Evolutionary conservation across 768 basidiomycete genomes (phyloP).

Genomic region (Sporobolomyces phaffii): DNA sequence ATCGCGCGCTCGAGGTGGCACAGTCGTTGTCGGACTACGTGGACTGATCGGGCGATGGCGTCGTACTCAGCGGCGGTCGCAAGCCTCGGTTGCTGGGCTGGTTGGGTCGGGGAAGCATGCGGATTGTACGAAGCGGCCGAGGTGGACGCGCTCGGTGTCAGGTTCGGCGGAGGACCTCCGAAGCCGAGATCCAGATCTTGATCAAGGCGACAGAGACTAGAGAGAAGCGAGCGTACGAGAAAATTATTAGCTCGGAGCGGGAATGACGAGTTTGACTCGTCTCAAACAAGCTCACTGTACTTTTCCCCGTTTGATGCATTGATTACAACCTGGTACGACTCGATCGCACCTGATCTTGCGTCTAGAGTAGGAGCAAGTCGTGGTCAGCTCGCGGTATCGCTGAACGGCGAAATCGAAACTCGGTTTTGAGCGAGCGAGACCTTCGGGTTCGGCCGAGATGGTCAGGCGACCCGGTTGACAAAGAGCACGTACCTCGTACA

Average conservation of each 20-base stretch:
- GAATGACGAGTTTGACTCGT: too few species aligned
- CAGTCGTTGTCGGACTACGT: conserved; percentile 24
- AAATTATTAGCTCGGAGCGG: too few species aligned
- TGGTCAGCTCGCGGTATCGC: neutral
- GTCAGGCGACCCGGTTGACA: neutral
- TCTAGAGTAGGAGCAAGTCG: neutral
- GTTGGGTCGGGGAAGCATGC: neutral
- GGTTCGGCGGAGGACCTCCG: neutral
- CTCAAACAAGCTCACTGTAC: conserved; percentile 16
- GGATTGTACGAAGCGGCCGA: neutral
- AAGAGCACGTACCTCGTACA: conserved; percentile 24
- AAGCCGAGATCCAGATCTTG: conserved; percentile 21
- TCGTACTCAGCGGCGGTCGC: conserved; percentile 24
- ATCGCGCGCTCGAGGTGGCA: conserved; percentile 29
- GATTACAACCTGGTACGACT: conserved; percentile 31
- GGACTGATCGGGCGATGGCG: conserved; percentile 15
- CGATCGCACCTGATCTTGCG: conserved; percentile 34
- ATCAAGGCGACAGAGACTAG: conserved; percentile 6
- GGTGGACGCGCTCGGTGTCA: neutral
- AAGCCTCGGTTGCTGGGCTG: neutral
- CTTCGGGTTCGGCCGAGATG: neutral
- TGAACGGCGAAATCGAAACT: neutral
- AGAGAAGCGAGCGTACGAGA: neutral
- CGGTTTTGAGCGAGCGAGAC: neutral
- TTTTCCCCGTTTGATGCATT: conserved; percentile 33